phyloP scores from a whole-genome alignment of 2,329 filamentous ascomycete species.

The Emericellopsis cladophorae region DNA sequence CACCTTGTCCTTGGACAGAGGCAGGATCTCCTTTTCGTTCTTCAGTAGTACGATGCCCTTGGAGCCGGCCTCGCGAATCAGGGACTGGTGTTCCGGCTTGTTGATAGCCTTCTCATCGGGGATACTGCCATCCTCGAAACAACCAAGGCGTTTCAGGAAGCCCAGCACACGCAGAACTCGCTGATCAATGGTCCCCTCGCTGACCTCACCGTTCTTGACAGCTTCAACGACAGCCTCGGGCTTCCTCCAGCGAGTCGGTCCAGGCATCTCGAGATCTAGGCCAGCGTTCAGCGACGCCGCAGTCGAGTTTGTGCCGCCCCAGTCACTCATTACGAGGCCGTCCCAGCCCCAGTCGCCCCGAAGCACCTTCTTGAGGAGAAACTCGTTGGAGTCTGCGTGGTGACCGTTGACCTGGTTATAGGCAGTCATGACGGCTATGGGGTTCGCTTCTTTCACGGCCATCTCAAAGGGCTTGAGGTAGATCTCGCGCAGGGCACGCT shows the following conservation, averaged over 20 bases:
- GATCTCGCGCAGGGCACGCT: slow-evolving; percentile 20
- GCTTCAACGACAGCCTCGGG: slow-evolving; percentile 3
- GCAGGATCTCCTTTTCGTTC: slow-evolving; percentile 31
- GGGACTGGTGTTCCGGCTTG: slow-evolving; percentile 8
- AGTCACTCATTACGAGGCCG: slow-evolving; percentile 33
- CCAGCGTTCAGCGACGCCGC: slow-evolving; percentile 16
- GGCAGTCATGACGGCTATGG: slow-evolving; percentile 30
- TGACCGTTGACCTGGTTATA: slow-evolving; percentile 33
- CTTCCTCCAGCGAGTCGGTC: slow-evolving; percentile 11
- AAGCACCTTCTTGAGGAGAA: slow-evolving; percentile 8
- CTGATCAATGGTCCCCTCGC: slow-evolving; percentile 11
- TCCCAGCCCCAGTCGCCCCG: slow-evolving; percentile 28
- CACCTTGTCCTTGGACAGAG: slow-evolving; percentile 19
- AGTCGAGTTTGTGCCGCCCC: slow-evolving; percentile 19
- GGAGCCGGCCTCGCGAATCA: slow-evolving; percentile 12
- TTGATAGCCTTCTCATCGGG: slow-evolving; percentile 7
- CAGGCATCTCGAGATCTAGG: slow-evolving; percentile 22
- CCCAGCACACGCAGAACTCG: slow-evolving; percentile 16
- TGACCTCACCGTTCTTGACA: slow-evolving; percentile 9
- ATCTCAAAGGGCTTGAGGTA: slow-evolving; percentile 32
- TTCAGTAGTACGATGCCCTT: slow-evolving; percentile 34
- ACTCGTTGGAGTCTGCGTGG: slow-evolving; percentile 26
- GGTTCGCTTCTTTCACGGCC: slow-evolving; percentile 24
- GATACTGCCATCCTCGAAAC: slow-evolving; percentile 8
- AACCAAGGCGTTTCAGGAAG: slow-evolving; percentile 8